A percentile compares a stretch with the other conserved stretches of the same genome.
phyloP scores from a whole-genome alignment of 805 yeast genomes.

The Middelhovenomyces tepae region DNA sequence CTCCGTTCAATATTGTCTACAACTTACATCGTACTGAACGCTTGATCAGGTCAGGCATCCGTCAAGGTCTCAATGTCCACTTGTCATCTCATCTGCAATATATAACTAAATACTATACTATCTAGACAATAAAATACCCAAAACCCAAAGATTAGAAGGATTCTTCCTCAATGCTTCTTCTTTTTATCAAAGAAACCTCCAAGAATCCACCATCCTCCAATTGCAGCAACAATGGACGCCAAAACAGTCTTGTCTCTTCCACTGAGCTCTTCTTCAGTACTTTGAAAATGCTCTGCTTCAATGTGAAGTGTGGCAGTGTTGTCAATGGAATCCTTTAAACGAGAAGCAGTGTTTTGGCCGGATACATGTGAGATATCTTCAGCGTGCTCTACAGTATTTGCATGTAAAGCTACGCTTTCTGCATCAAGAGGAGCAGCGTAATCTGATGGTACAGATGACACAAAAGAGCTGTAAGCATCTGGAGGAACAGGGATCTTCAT shows the following conservation, averaged over 20 bases:
- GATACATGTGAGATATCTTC: constrained; percentile 13
- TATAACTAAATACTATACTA: neutral
- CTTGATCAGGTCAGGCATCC: no score
- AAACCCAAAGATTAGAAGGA: neutral
- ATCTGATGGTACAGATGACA: constrained; percentile 8
- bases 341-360: constrained; percentile 15
- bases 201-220: constrained; percentile 30
- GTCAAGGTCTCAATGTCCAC: no score
- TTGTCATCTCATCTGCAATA: neutral
- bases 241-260: constrained; percentile 27
- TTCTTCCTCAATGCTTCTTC: constrained; percentile 6
- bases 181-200: constrained; percentile 17
- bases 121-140: neutral
- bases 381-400: constrained; percentile 18
- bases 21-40: no score
- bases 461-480: constrained; percentile 15
- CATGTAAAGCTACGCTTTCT: constrained; percentile 12
- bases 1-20: no score
- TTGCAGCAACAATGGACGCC: constrained; percentile 23
- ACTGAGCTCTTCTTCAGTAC: constrained; percentile 15
- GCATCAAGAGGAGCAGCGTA: constrained; percentile 10
- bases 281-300: constrained; percentile 11
- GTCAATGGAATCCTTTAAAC: constrained; percentile 23
- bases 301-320: constrained; percentile 13
- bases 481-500: constrained; percentile 27